Evolutionary conservation across 768 basidiomycete species (phyloP).

Genomic region (Hortiboletus flavorubellus): DNA sequence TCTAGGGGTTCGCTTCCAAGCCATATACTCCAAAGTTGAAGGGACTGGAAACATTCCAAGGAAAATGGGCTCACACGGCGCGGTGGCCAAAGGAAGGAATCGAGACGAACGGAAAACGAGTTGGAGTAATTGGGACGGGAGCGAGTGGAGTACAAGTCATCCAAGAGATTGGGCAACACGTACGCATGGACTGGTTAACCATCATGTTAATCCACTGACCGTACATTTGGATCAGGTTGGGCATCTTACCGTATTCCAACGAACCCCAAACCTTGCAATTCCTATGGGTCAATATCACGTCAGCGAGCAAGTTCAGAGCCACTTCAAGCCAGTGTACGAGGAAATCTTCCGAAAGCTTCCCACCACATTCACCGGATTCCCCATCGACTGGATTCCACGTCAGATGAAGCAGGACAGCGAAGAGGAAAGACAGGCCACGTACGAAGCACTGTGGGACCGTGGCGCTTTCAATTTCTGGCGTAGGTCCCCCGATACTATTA

Average conservation of each 20-base stretch:
- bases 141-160: constrained; percentile 14
- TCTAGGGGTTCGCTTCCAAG: constrained; percentile 10
- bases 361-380: neutral
- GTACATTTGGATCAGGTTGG: neutral
- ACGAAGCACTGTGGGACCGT: constrained; percentile 7
- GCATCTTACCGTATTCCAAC: constrained; percentile 12
- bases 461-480: constrained; percentile 12
- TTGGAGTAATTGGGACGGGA: constrained; percentile 18
- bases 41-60: constrained; percentile 9
- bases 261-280: constrained; percentile 13
- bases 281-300: constrained; percentile 13
- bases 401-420: constrained; percentile 9
- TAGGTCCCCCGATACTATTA: neutral
- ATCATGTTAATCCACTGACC: neutral
- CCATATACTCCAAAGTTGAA: constrained; percentile 10
- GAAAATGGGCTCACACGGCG: constrained; percentile 7
- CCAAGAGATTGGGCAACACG: constrained; percentile 15
- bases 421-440: constrained; percentile 7
- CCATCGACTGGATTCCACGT: neutral
- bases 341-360: constrained; percentile 4
- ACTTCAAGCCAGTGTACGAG: constrained; percentile 9
- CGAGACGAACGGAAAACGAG: constrained; percentile 7
- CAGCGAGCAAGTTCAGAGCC: constrained; percentile 9
- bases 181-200: neutral
- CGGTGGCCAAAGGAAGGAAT: constrained; percentile 18